Evolutionary conservation across 1,284 basidiomycete species (phyloP), one percentile per base, ranked within the genome.

Genomic region (Malassezia furfur): DNA sequence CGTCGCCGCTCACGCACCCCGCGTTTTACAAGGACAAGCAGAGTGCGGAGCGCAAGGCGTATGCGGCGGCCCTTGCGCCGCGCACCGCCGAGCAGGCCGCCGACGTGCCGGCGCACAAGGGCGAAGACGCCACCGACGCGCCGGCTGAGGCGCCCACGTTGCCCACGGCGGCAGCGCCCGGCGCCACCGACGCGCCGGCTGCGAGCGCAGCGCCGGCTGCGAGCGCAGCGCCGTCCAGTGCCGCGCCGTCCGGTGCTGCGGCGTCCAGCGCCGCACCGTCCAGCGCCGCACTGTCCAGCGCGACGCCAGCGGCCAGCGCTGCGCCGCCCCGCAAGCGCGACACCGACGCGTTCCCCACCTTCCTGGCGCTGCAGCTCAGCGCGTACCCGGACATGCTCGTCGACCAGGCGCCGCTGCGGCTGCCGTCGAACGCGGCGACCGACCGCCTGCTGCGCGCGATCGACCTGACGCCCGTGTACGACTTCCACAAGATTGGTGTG

Each of bases 401-500:
- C 12, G 62, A 77, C 62, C 74, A 73, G 53, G 53, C 76, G 50
- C 73, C 68, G 5, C 66, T 79, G 1, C 67, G 78, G 19, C 75
- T 82, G 5, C 79, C 80, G 5, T 72, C 78, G 31, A 78, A 79
- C 48, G 76, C 78, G 5, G 71, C 75, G 11, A 82, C 86, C 45
- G 78, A 81, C 2, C 83, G 88, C 35, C 76, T 83, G 3, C 80
- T 91, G 63, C 79, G 82, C 14, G 82, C 80, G 4, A 80, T 99
- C 32, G 91, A 96, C 68, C 80, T 83, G 40, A 86, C 87, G 50
- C 91, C 91, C 0, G 91, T 96, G 60, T 94, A 98, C 61, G 94
- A 99, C 76, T 93, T 90, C 1, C 88, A 96, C 78, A 93, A 94
- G 77, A 87, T 98, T 38, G 94, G 91, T 3, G 87, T 98, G 37